Base-by-base conservation (phyloP, 306 rosid species). In the Prunus kanzakura region DNA sequence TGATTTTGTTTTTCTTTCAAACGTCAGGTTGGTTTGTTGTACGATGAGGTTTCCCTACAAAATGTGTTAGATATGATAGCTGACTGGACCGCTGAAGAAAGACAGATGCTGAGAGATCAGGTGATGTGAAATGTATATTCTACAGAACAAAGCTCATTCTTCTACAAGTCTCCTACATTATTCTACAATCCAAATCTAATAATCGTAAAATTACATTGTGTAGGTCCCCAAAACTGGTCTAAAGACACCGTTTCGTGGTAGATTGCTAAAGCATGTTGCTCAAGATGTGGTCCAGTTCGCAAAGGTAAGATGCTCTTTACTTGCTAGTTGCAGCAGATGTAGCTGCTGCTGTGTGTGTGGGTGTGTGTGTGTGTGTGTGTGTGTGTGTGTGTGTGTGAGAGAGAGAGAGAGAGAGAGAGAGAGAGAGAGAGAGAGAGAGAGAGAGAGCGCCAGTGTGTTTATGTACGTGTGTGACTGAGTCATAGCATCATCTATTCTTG, bases 41-140 rank as follows among this genome's bases (percentile, higher is more conserved):
- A 96, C 35, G 98, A 96, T 64, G 97, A 92, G 72, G 83, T 79
- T 79, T 92, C 97, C 77, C 84, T 96, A 30, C 98, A 96, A 83
- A 88, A 81, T 32, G 75, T 88, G 77, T 82, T 96, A 67, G 97
- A 96, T 83, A 76, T 96, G 81, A 91, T 90, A 52, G 93, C 96
- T 64, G 98, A 96, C 79, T 96, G 99, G 98, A 92, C 96, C 52
- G 58, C 81, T 3, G 94, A 91, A 82, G 98, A 96, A 87, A 91
- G 99, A 62, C 87, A 86, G 82, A 92, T 91, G 96, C 79, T 96
- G 71, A 87, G 99, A 88, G 87, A 89, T 85, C 87, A 92, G 99
- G 99, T 96, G 86, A 83, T 55, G 19, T 29, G 64, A 77, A 64
- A 38, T 38, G 9, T 7, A 38, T 7, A 57, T 64, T 57, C 79